These are phyloP conservation scores for Magnolia sinica DNA, from an alignment of 164 flowering plant species.

Conservation along the genomic window DNA sequence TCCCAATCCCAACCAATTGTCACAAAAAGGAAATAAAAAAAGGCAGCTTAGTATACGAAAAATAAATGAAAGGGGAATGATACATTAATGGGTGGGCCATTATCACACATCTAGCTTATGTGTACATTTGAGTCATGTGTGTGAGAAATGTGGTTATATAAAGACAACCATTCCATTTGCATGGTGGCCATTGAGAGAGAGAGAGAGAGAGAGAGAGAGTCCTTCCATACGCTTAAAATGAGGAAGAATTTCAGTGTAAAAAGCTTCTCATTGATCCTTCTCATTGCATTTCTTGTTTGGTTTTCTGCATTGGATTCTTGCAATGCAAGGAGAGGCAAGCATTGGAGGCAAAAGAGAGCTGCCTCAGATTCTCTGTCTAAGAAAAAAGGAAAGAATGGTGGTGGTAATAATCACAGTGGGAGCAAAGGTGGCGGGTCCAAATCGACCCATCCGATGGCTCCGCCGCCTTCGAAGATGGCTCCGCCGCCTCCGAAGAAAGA, in stretches of 20 bases:
- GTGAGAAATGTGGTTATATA: constrained; percentile 36
- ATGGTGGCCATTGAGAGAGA: background rate
- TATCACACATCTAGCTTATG: constrained; percentile 12
- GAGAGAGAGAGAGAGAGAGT: background rate
- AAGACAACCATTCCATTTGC: constrained; percentile 24
- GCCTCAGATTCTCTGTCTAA: constrained; percentile 45
- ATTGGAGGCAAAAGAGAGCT: constrained; percentile 60
- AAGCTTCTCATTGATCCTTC: constrained; percentile 46
- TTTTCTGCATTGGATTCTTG: constrained; percentile 50
- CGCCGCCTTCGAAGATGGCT: constrained; percentile 21
- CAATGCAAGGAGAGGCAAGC: constrained; percentile 74
- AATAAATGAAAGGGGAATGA: constrained; percentile 21
- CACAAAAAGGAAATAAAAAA: constrained; percentile 3
- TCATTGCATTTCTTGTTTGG: constrained; percentile 51
- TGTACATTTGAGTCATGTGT: constrained; percentile 17
- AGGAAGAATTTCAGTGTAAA: constrained; percentile 31
- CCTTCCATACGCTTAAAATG: constrained; percentile 28
- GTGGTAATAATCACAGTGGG: constrained; percentile 21
- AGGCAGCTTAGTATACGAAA: background rate
- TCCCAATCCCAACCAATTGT: constrained; percentile 10
- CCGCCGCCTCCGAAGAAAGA: constrained; percentile 26
- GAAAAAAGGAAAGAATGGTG: constrained; percentile 57
- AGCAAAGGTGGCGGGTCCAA: constrained; percentile 15
- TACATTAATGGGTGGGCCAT: constrained; percentile 19
- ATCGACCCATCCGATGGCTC: constrained; percentile 23